These are phyloP conservation scores for Cladosporium colombiae DNA, from an alignment of 2,329 filamentous ascomycete genomes.

Conservation along the genomic window DNA sequence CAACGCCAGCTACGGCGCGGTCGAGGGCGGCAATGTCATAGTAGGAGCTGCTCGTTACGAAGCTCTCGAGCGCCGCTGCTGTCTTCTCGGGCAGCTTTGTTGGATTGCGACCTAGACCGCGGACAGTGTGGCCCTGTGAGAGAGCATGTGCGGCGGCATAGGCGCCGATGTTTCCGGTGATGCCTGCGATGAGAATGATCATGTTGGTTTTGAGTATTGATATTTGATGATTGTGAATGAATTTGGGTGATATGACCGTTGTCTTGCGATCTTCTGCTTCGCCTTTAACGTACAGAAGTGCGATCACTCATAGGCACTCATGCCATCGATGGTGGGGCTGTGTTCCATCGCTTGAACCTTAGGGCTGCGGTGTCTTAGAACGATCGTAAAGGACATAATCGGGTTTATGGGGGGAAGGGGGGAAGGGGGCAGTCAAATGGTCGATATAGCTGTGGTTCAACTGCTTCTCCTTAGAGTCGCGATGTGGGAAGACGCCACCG, in stretches of 20 bases:
- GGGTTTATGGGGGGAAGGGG: no score
- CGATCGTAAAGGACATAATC: not conserved
- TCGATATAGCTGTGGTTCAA: not conserved
- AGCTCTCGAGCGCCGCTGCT: slow-evolving; percentile 13
- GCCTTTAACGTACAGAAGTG: not conserved
- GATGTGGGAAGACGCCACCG: not conserved
- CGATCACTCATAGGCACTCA: not conserved
- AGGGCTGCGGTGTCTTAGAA: not conserved
- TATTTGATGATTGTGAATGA: not conserved
- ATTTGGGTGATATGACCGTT: not conserved
- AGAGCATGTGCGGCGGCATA: slow-evolving; percentile 32
- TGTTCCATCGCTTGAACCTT: not conserved
- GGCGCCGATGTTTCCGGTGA: slow-evolving; percentile 21
- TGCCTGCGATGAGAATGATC: slow-evolving; percentile 20
- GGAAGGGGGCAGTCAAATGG: no score
- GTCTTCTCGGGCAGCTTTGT: slow-evolving; percentile 42
- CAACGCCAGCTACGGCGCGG: slow-evolving; percentile 15
- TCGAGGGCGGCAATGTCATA: slow-evolving; percentile 22
- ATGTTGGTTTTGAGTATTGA: not conserved
- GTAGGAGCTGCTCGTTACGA: slow-evolving; percentile 19
- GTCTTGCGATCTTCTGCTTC: not conserved
- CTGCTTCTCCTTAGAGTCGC: not conserved
- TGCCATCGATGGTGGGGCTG: not conserved
- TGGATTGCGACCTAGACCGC: slow-evolving; percentile 50
- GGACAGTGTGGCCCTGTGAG: slow-evolving; percentile 38